phyloP scores from a whole-genome alignment of 768 basidiomycete genomes.

The Tulasnella calospora region DNA sequence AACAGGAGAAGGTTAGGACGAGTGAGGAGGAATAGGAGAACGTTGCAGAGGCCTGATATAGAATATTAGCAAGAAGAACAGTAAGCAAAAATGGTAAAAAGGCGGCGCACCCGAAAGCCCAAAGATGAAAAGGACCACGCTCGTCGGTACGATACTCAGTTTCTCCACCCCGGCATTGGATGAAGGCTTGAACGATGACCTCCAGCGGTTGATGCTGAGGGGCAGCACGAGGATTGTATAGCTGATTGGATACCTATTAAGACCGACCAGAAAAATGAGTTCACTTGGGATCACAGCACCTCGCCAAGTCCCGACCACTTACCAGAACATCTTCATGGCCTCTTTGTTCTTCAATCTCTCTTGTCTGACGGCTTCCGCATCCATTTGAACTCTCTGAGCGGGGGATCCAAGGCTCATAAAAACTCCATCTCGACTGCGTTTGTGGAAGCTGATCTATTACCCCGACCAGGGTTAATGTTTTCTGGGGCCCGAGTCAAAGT shows the following conservation, averaged over 20 bases:
- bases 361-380: not conserved
- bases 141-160: constrained; percentile 20
- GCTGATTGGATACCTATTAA: constrained; percentile 17
- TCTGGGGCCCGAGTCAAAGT: not conserved
- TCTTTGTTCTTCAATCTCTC: constrained; percentile 17
- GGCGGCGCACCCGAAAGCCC: constrained; percentile 10
- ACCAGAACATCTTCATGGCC: constrained; percentile 28
- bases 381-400: not conserved
- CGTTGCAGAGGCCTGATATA: constrained; percentile 18
- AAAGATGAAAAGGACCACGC: constrained; percentile 23
- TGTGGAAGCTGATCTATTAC: constrained; percentile 19
- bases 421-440: not conserved
- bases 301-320: not conserved
- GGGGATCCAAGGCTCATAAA: not conserved
- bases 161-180: constrained; percentile 7
- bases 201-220: constrained; percentile 23
- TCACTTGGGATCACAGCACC: not conserved
- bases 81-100: not conserved
- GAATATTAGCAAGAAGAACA: not conserved
- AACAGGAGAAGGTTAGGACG: constrained; percentile 26
- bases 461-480: not conserved
- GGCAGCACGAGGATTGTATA: constrained; percentile 25
- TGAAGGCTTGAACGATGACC: constrained; percentile 19
- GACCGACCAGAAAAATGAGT: not conserved
- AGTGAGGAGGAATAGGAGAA: constrained; percentile 24